A percentile compares a stretch with the other conserved stretches of the same genome.
These are phyloP conservation scores for Alternaria triticina DNA, from an alignment of 2,329 filamentous ascomycete species.

Conservation along the genomic window DNA sequence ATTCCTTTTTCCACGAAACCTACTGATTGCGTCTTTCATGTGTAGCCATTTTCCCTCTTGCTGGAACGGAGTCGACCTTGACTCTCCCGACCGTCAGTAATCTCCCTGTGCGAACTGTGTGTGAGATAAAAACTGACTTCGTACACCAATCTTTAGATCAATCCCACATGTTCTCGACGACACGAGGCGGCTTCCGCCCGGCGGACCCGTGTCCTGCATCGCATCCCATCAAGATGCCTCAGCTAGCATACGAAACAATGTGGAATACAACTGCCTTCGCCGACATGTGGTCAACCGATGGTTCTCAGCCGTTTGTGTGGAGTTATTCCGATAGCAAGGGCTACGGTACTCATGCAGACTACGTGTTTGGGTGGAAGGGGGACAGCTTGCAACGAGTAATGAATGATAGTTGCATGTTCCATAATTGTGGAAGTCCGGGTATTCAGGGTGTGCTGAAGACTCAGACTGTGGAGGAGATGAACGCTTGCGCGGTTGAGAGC, in stretches of 20 bases:
- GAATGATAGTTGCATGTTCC: conserved; percentile 34
- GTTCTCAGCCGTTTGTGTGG: conserved; percentile 3
- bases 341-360: conserved; percentile 34
- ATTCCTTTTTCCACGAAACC: neutral
- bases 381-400: conserved; percentile 35
- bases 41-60: conserved; percentile 52
- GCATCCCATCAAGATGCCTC: conserved; percentile 35
- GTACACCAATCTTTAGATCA: conserved; percentile 34
- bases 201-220: conserved; percentile 31
- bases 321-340: conserved; percentile 25
- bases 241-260: conserved; percentile 37
- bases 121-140: neutral
- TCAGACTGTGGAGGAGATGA: conserved; percentile 26
- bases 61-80: conserved; percentile 62
- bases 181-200: conserved; percentile 26
- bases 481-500: conserved; percentile 22
- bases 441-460: conserved; percentile 24
- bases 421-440: conserved; percentile 24
- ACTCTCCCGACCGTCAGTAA: conserved; percentile 45
- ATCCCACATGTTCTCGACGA: conserved; percentile 35
- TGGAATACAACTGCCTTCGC: conserved; percentile 41
- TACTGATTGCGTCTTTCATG: neutral
- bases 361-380: conserved; percentile 39
- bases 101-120: neutral
- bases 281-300: conserved; percentile 36